A percentile compares a stretch with the other conserved stretches of the same genome.
Evolutionary conservation across 495 filamentous ascomycete species (phyloP).

Genomic region (Annulohypoxylon moriforme): DNA sequence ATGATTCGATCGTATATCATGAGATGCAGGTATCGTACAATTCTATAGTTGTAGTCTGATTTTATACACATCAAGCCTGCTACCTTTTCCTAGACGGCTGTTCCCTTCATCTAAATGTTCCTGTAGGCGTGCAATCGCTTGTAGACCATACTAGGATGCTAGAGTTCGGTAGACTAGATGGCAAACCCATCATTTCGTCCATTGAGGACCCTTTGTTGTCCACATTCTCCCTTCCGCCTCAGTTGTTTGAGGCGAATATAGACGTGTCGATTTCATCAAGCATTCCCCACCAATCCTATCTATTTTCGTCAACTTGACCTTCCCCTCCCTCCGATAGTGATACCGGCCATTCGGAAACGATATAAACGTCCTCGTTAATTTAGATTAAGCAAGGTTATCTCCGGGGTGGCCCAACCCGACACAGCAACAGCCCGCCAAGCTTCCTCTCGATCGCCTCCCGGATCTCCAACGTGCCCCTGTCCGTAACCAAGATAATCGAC

Average conservation of each 20-base stretch:
- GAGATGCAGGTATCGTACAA: constrained; percentile 23
- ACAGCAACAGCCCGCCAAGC: constrained; percentile 85
- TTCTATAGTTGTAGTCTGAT: neutral
- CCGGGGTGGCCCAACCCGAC: constrained; percentile 63
- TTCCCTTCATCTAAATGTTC: neutral
- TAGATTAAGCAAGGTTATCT: neutral
- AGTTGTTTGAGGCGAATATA: neutral
- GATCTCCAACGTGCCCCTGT: constrained; percentile 82
- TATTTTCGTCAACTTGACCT: neutral
- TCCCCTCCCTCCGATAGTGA: neutral
- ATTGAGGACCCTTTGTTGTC: neutral
- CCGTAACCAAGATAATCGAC: constrained; percentile 82
- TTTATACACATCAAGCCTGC: constrained; percentile 15
- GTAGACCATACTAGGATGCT: neutral
- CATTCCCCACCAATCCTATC: neutral
- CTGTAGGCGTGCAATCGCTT: neutral
- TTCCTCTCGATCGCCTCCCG: constrained; percentile 88
- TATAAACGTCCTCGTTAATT: neutral
- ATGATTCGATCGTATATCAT: constrained; percentile 8
- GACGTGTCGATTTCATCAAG: neutral
- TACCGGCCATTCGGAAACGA: neutral
- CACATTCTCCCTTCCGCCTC: neutral
- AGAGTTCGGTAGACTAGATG: neutral
- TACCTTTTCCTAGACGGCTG: constrained; percentile 15
- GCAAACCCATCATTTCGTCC: neutral